phyloP scores from a whole-genome alignment of 2,329 filamentous ascomycete genomes.

The Hymenoscyphus salicellus region DNA sequence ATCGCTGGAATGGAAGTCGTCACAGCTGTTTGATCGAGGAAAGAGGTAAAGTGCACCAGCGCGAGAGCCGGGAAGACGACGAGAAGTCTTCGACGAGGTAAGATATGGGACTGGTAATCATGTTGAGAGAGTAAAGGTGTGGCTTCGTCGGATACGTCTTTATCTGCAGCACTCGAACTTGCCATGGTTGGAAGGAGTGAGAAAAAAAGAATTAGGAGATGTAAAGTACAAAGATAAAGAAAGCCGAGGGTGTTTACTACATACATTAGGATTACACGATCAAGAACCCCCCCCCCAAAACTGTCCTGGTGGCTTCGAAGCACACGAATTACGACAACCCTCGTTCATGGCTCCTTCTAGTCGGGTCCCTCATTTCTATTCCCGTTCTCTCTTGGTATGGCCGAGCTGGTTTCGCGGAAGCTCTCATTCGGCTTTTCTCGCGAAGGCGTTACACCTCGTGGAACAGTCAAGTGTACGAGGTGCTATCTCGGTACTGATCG shows the following conservation, averaged over 20 bases:
- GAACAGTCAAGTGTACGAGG: not conserved
- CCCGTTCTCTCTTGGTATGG: not conserved
- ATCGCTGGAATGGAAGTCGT: constrained; percentile 15
- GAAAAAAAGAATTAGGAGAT: not conserved
- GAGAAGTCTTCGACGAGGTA: constrained; percentile 8
- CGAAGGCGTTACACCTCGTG: not conserved
- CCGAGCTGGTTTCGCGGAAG: not conserved
- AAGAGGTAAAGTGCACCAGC: constrained; percentile 15
- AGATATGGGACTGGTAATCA: constrained; percentile 6
- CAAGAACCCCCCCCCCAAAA: not conserved
- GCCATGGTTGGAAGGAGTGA: not conserved
- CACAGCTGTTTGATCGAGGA: constrained; percentile 17
- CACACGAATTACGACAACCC: not conserved
- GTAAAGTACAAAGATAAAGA: not conserved
- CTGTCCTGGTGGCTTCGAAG: not conserved
- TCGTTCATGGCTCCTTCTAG: not conserved
- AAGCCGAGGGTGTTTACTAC: not conserved
- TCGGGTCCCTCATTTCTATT: not conserved
- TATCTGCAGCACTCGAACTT: not conserved
- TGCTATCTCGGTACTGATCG: not conserved
- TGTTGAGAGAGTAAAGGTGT: not conserved
- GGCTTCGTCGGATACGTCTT: not conserved
- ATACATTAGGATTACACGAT: not conserved
- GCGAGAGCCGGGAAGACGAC: constrained; percentile 16
- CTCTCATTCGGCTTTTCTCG: not conserved